Percentiles rank a stretch among this genome's conserved stretches.
These are phyloP conservation scores for Vickermania ingenoplastis DNA, from an alignment of 208 protist genomes.

Conservation along the genomic window DNA sequence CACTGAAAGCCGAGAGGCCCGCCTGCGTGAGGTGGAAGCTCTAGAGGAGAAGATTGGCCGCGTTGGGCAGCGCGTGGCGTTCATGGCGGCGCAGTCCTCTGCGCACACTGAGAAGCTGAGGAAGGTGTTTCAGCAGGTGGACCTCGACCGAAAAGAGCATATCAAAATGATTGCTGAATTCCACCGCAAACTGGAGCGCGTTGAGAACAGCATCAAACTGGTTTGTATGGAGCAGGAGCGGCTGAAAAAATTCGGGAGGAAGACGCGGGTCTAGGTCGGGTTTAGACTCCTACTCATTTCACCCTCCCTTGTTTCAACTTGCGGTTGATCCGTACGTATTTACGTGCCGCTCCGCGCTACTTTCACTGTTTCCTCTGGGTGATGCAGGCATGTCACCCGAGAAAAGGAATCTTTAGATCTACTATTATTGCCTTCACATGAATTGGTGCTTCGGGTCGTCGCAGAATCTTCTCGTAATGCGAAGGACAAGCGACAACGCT, in stretches of 20 bases:
- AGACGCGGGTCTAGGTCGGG: background rate
- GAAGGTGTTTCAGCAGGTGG: background rate
- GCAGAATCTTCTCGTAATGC: too few relatives aligned
- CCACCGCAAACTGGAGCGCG: background rate
- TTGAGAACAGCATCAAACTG: background rate
- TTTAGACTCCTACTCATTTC: conserved; percentile 1
- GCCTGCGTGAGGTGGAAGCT: too few relatives aligned
- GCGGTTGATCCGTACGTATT: too few relatives aligned
- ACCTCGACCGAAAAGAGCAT: background rate
- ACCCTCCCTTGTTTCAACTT: too few relatives aligned
- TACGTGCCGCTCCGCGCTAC: too few relatives aligned
- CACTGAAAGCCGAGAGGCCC: too few relatives aligned
- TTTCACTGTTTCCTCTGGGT: too few relatives aligned
- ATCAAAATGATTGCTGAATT: background rate
- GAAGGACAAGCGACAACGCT: too few relatives aligned
- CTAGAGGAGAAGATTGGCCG: background rate
- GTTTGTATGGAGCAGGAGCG: background rate
- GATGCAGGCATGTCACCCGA: too few relatives aligned
- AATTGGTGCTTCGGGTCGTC: too few relatives aligned
- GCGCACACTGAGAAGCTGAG: background rate
- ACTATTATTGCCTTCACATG: too few relatives aligned
- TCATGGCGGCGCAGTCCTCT: background rate
- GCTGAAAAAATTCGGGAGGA: background rate
- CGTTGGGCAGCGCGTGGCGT: background rate
- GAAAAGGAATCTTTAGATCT: too few relatives aligned